phyloP scores from a whole-genome alignment of 306 rosid species.

The Ormosia emarginata region DNA sequence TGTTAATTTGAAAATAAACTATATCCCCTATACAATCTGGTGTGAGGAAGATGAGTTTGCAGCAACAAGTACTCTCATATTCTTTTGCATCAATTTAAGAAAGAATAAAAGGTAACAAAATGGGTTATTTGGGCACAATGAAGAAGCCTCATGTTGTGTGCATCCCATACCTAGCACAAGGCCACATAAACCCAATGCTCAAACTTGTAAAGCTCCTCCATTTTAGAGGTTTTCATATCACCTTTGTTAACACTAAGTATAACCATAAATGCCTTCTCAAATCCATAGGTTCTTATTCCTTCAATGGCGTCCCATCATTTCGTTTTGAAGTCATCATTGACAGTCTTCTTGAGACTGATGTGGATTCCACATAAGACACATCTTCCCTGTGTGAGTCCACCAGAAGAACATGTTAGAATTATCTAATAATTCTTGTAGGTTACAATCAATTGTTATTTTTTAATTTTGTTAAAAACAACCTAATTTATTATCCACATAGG shows the following conservation, averaged over 20 bases:
- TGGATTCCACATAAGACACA: constrained; percentile 43
- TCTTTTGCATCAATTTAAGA: too few relatives aligned
- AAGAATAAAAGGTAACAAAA: not conserved
- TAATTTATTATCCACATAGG: too few relatives aligned
- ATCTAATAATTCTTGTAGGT: too few relatives aligned
- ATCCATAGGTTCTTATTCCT: constrained; percentile 25
- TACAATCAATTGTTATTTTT: too few relatives aligned
- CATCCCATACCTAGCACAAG: not conserved
- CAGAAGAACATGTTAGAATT: not conserved
- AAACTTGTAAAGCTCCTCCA: too few relatives aligned
- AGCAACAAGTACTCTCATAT: not conserved
- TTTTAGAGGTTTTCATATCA: not conserved
- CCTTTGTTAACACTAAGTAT: constrained; percentile 32
- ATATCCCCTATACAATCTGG: not conserved
- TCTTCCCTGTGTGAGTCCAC: constrained; percentile 38
- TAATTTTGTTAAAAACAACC: too few relatives aligned
- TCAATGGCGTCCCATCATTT: constrained; percentile 28
- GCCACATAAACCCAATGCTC: not conserved
- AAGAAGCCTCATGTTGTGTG: not conserved
- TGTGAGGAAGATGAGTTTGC: not conserved
- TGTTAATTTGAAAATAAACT: not conserved
- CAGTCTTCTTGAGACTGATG: constrained; percentile 47
- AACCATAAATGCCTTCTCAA: constrained; percentile 42
- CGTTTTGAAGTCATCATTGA: constrained; percentile 41
- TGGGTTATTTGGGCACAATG: not conserved